Evolutionary conservation across 2,329 filamentous ascomycete genomes (phyloP), one percentile per base, ranked within the genome.

Genomic region (Fusarium transvaalense): DNA sequence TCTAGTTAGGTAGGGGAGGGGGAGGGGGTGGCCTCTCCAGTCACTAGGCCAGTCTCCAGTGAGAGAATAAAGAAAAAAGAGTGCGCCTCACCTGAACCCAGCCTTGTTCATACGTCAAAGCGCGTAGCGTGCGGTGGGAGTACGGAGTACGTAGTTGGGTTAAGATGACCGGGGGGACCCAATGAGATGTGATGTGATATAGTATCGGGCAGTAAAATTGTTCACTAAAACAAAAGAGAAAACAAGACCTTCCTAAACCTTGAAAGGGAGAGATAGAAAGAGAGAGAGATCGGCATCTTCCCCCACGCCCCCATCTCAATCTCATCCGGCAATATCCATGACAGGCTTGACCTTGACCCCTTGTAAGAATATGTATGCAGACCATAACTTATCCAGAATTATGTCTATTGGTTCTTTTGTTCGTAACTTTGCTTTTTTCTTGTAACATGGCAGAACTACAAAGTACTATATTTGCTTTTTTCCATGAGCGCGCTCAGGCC

Each of bases 11-110:
- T 25, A 25, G 21, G 19, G 21, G 19, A 34, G 31, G 17, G 29
- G 31, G 27, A 6, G 29, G 8, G 29, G 29, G 29, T 29, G 29
- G 38, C 38, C 38, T 23, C 38, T 41, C 38, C 19, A n/a, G n/a
- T n/a, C n/a, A 41, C 13, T 15, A 19, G 23, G 23, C 23, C n/a
- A n/a, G n/a, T n/a, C n/a, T n/a, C n/a, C n/a, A 25, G 23, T 25
- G 23, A 25, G 23, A 6, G 23, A 25, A 4, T 10, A 48, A 50
- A 4, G 10, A 48, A 50, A n/a, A 34, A 42, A 14, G 10, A 35
- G 61, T n/a, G 46, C 64, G 68, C 72, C 72, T 74, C 72, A 74
- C 66, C 72, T 69, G 72, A 74, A 56, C 32, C 54, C 55, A 64
- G 63, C 59, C 55, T 63, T 56, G 53, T 51, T 25, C 29, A 14